These are phyloP conservation scores for Botryosphaeria agaves DNA, from an alignment of 2,329 filamentous ascomycete species.

Conservation along the genomic window DNA sequence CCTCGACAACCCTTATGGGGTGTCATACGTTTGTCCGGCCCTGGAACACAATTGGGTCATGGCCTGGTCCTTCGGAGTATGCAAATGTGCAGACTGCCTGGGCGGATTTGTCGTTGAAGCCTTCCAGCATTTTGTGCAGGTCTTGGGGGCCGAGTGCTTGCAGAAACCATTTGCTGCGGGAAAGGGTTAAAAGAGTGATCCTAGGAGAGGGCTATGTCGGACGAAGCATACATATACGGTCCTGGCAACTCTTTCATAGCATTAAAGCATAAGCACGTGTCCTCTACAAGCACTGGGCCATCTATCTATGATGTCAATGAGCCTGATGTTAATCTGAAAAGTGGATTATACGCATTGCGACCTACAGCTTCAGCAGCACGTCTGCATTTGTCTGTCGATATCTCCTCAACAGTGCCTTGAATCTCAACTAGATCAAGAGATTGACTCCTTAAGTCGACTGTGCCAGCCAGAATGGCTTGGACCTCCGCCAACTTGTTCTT, in stretches of 20 bases:
- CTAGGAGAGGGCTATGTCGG: background rate
- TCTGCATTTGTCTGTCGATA: constrained; percentile 73
- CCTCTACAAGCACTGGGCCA: constrained; percentile 85
- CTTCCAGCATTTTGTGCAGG: constrained; percentile 76
- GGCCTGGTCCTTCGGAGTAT: constrained; percentile 70
- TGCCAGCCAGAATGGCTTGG: constrained; percentile 62
- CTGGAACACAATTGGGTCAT: constrained; percentile 78
- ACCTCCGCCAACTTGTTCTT: constrained; percentile 87
- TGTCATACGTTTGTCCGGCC: constrained; percentile 58
- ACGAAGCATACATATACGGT: constrained; percentile 69
- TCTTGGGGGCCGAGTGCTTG: constrained; percentile 64
- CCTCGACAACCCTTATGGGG: constrained; percentile 1
- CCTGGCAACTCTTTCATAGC: constrained; percentile 83
- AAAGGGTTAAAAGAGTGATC: background rate
- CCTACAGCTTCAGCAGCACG: constrained; percentile 62
- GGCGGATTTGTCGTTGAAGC: constrained; percentile 78
- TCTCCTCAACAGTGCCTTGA: constrained; percentile 82
- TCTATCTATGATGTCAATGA: constrained; percentile 37
- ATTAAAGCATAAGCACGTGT: constrained; percentile 87
- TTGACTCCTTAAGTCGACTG: constrained; percentile 57
- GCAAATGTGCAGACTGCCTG: constrained; percentile 94
- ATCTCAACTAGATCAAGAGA: constrained; percentile 72
- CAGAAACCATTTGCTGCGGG: constrained; percentile 79
- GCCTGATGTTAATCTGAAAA: background rate
- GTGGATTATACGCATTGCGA: constrained; percentile 4